These are phyloP conservation scores for Euryodendron excelsum DNA, from an alignment of 148 eudicot species.

Conservation along the genomic window DNA sequence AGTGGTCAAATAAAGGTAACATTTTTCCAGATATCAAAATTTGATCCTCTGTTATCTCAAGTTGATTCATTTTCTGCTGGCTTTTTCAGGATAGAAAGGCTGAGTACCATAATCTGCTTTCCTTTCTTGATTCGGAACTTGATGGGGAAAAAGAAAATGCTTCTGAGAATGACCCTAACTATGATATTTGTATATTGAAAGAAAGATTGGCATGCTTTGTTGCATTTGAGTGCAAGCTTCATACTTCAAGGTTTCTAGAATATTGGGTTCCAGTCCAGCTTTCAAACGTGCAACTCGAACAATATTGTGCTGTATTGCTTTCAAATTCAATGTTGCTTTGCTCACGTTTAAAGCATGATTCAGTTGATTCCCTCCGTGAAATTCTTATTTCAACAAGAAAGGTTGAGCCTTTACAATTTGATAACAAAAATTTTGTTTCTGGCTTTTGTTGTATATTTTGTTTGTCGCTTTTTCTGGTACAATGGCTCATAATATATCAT, in stretches of 20 bases:
- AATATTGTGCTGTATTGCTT: conserved; percentile 53
- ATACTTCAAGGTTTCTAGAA: conserved; percentile 44
- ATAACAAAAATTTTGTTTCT: not conserved
- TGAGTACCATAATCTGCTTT: conserved; percentile 39
- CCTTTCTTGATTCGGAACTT: conserved; percentile 40
- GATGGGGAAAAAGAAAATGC: conserved; percentile 22
- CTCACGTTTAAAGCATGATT: conserved; percentile 41
- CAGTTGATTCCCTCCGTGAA: conserved; percentile 45
- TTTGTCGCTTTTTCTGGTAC: not conserved
- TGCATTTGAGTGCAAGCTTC: conserved; percentile 33
- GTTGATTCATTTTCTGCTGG: conserved; percentile 9
- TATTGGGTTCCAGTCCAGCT: conserved; percentile 80
- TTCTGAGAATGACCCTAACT: conserved; percentile 17
- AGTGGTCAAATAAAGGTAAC: conserved; percentile 41
- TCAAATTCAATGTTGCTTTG: conserved; percentile 47
- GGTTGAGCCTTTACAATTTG: conserved; percentile 38
- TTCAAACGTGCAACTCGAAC: conserved; percentile 74
- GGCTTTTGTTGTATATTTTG: not conserved
- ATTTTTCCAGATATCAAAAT: not conserved
- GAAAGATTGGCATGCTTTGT: conserved; percentile 40
- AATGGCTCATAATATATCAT: no score
- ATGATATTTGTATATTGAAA: conserved; percentile 30
- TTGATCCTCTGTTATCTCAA: not conserved
- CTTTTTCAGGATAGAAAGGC: conserved; percentile 42
- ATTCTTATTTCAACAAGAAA: conserved; percentile 49